Conservation (phyloP, 129 eudicot genomes). For the Ambrosia trifida region DNA sequence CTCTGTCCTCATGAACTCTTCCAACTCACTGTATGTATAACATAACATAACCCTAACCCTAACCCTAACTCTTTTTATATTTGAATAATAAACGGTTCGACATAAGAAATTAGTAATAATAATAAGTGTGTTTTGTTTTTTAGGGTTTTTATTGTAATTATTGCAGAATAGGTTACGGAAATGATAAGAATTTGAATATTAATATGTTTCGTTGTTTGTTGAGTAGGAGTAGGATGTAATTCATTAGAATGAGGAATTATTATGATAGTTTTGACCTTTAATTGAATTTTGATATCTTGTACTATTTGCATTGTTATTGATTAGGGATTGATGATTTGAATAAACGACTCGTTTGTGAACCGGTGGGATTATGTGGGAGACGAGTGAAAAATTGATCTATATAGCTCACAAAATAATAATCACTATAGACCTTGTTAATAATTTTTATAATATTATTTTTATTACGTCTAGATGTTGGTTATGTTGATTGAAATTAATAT, state of each 20-base stretch:
- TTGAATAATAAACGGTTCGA: background rate
- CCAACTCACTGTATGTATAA: conserved; percentile 72
- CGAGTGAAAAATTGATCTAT: too few relatives aligned
- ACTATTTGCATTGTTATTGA: background rate
- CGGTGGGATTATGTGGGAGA: too few relatives aligned
- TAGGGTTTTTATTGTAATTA: conserved; percentile 15
- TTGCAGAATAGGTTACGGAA: background rate
- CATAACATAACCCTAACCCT: background rate
- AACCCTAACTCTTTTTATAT: background rate
- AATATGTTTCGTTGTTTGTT: background rate
- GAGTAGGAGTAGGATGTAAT: background rate
- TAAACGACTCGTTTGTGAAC: too few relatives aligned
- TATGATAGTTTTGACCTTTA: conserved; percentile 2
- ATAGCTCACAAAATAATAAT: too few relatives aligned
- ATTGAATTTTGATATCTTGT: too few relatives aligned
- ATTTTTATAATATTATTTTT: too few relatives aligned
- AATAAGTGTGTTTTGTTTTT: background rate
- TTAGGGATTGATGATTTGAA: too few relatives aligned
- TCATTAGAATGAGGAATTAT: conserved; percentile 1
- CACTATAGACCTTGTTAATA: too few relatives aligned
- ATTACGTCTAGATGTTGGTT: too few relatives aligned
- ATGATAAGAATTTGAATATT: background rate
- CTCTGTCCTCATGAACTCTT: conserved; percentile 98
- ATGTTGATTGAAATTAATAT: too few relatives aligned
- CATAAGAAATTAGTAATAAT: too few relatives aligned